A percentile compares a stretch with the other conserved stretches of the same genome.
Evolutionary conservation across 345 rosid species (phyloP).

Genomic region (Combretum micranthum): DNA sequence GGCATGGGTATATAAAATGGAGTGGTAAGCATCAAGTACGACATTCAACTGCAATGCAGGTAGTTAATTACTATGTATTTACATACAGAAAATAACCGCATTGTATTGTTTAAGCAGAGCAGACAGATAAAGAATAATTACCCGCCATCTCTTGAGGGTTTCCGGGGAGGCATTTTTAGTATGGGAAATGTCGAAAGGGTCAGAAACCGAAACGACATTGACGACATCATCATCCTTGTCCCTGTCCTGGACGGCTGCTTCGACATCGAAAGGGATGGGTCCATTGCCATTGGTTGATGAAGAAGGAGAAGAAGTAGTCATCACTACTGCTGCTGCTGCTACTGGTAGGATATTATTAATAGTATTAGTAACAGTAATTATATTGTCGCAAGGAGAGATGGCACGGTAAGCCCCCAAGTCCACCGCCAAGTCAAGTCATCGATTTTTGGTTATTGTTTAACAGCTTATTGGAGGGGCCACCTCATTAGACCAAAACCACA

Average conservation of each 20-base stretch:
- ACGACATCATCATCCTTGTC: constrained; percentile 20
- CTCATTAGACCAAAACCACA: no score
- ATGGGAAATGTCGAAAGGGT: constrained; percentile 64
- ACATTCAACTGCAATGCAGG: not conserved
- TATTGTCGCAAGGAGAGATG: not conserved
- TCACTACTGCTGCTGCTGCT: no score
- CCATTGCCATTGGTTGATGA: no score
- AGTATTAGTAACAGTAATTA: not conserved
- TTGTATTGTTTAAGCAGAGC: not conserved
- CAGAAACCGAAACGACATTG: constrained; percentile 14
- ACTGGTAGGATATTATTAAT: no score
- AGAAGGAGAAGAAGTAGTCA: not conserved
- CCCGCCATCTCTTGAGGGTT: constrained; percentile 82
- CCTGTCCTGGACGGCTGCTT: constrained; percentile 8
- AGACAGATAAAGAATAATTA: constrained; percentile 12
- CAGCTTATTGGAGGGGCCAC: no score
- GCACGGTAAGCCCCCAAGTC: not conserved
- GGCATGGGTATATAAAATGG: no score
- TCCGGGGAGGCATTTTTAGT: constrained; percentile 63
- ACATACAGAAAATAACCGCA: not conserved
- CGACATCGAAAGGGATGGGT: constrained; percentile 2
- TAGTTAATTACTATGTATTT: not conserved
- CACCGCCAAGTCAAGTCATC: no score
- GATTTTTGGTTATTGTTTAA: no score
- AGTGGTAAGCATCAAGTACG: no score